Base-by-base conservation (phyloP, 257 asterid genomes). In the Vinca minor region DNA sequence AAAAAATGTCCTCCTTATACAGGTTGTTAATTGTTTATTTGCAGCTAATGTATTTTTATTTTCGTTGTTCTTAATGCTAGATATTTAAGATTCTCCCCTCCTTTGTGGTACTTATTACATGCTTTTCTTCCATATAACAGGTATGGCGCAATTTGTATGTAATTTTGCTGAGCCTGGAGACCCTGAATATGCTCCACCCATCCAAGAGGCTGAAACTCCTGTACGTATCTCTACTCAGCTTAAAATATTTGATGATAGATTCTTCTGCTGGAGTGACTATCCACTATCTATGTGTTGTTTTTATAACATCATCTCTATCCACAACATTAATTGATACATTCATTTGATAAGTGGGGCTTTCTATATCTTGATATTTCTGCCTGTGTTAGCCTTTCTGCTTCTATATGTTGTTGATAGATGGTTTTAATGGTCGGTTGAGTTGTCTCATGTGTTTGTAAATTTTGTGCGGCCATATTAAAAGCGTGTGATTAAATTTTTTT, bases 111-210 rank as follows among this genome's bases (percentile, higher is more conserved):
- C 64, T 66, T 58, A 5, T 41, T 17, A 49, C 12, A 2, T 62
- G 39, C 5, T 34, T n/a, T 3, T 32, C 14, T 29, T 70, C 48
- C 8, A 23, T 20, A 59, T 44, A n/a, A 29, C 73, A 93, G 98
- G 98, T 56, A 84, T 93, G 87, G 91, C 90, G 12, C 97, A 85
- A 54, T 79, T 85, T 71, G 95, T 84, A 64, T 72, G 73, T 62
- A 68, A 73, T 15, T 93, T 89, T 72, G 98, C 98, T 14, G 82
- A 89, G 76, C 96, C 94, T 69, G 90, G 94, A 35, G 96, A 85
- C 63, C 89, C 87, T 62, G 81, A 84, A 49, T 93, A 93, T 80
- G 94, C 97, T 50, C 88, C 87, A 41, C 97, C 98, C 5, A 81
- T 85, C 65, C 86, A 74, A 66, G 83, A 93, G 85, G 91, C 84